Evolutionary conservation across 768 basidiomycete genomes (phyloP).

Genomic region (Xerocomus potaroensis): DNA sequence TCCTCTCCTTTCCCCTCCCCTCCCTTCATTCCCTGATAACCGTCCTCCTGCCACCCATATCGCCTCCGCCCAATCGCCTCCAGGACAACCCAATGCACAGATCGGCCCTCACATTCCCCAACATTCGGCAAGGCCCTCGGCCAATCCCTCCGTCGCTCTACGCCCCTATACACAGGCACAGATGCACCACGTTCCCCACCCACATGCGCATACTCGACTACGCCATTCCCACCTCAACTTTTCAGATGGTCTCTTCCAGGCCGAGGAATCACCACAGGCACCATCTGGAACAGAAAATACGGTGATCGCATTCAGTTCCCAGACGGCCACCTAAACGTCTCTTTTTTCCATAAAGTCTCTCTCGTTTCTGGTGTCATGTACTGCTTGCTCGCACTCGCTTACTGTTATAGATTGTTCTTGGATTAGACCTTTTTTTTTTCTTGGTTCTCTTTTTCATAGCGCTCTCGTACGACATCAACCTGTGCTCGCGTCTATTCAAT

Average conservation of each 20-base stretch:
- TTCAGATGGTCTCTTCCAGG: slow-evolving; percentile 36
- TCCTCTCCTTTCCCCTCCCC: slow-evolving; percentile 17
- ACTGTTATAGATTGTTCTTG: slow-evolving; percentile 25
- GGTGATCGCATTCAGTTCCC: slow-evolving; percentile 46
- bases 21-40: not conserved
- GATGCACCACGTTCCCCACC: slow-evolving; percentile 80
- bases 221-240: slow-evolving; percentile 56
- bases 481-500: slow-evolving; percentile 33
- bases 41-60: slow-evolving; percentile 12
- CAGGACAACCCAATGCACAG: slow-evolving; percentile 22
- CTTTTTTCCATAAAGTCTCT: slow-evolving; percentile 1
- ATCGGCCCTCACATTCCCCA: slow-evolving; percentile 20
- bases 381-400: slow-evolving; percentile 1
- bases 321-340: slow-evolving; percentile 26
- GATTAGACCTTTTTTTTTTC: slow-evolving; percentile 18
- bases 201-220: slow-evolving; percentile 72
- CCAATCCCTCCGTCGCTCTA: slow-evolving; percentile 42
- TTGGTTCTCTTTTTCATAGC: too few species aligned
- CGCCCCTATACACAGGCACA: slow-evolving; percentile 54
- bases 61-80: slow-evolving; percentile 21
- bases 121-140: slow-evolving; percentile 29
- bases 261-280: slow-evolving; percentile 24
- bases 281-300: slow-evolving; percentile 35
- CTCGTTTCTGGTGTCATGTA: slow-evolving; percentile 9
- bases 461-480: slow-evolving; percentile 10